Percentiles rank a stretch among this genome's conserved stretches.
These are phyloP conservation scores for Pythium apleroticum DNA, from an alignment of 352 stramenopile species.

Conservation along the genomic window DNA sequence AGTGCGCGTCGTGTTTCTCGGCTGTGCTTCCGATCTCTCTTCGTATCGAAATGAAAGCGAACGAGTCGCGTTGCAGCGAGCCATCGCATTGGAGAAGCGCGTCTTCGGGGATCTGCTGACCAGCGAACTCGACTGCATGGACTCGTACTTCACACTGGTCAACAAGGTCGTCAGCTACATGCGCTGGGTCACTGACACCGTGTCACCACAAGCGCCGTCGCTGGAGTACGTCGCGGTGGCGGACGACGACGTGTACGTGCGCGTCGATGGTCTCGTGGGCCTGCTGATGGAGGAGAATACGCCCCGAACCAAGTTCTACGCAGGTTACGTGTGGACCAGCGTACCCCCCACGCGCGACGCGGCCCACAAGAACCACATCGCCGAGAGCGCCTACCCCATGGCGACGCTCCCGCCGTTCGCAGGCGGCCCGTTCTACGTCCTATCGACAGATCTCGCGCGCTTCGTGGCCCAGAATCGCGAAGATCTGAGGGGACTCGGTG, in stretches of 20 bases:
- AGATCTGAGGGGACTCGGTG: conserved; percentile 8
- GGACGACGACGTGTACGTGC: conserved; percentile 34
- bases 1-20: conserved; percentile 35
- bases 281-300: neutral
- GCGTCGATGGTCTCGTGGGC: conserved; percentile 27
- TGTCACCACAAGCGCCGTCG: too few species aligned
- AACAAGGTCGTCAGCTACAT: conserved; percentile 14
- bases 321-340: neutral
- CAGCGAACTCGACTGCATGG: conserved; percentile 7
- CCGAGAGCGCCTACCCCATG: conserved; percentile 36
- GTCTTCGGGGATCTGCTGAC: conserved; percentile 14
- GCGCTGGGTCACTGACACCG: neutral
- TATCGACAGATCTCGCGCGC: conserved; percentile 40
- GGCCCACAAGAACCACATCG: conserved; percentile 36
- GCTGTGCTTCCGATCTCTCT: conserved; percentile 24
- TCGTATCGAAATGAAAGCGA: neutral
- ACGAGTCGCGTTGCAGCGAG: neutral
- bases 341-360: conserved; percentile 30
- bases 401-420: conserved; percentile 37
- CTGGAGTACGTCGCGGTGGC: conserved; percentile 32
- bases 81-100: conserved; percentile 30
- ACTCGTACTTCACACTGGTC: conserved; percentile 1
- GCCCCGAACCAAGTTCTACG: neutral
- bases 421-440: conserved; percentile 45
- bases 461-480: conserved; percentile 40